Conservation (phyloP, 805 yeast genomes). For the Nakazawaea ishiwadae region DNA sequence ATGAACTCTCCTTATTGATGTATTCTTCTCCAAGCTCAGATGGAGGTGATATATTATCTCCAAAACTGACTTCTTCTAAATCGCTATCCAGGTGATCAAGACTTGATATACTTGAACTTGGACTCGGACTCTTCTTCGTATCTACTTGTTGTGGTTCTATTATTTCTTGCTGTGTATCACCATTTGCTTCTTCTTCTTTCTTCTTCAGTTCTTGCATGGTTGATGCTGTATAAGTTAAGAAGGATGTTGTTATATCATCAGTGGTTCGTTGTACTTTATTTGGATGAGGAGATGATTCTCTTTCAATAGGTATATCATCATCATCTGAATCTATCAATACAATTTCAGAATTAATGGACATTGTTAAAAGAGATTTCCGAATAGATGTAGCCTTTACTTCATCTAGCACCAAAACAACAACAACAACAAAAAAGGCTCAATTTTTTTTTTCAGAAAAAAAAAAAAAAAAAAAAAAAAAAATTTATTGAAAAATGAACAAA, state of each 20-base stretch:
- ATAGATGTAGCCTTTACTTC: not conserved
- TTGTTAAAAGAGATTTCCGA: not conserved
- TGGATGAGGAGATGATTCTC: conserved; percentile 5
- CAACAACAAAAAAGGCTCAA: not conserved
- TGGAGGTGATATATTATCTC: not conserved
- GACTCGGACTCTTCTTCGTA: too few species aligned
- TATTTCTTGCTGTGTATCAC: too few species aligned
- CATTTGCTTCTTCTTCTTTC: too few species aligned
- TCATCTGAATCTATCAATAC: conserved; percentile 6
- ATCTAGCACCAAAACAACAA: not conserved
- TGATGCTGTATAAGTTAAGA: too few species aligned
- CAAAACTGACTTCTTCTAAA: conserved; percentile 18
- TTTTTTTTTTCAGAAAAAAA: too few species aligned
- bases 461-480: too few species aligned
- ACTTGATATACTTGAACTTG: conserved; percentile 4
- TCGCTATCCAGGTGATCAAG: conserved; percentile 26
- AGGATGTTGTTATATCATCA: too few species aligned
- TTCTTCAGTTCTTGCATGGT: too few species aligned
- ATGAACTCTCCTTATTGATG: conserved; percentile 37
- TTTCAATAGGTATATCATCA: not conserved
- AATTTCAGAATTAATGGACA: conserved; percentile 1
- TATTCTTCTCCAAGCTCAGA: conserved; percentile 2
- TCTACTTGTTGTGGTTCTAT: too few species aligned
- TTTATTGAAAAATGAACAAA: not conserved
- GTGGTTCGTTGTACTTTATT: conserved; percentile 9